phyloP scores from a whole-genome alignment of 1,284 basidiomycete species.

The Moniliophthora roreri region DNA sequence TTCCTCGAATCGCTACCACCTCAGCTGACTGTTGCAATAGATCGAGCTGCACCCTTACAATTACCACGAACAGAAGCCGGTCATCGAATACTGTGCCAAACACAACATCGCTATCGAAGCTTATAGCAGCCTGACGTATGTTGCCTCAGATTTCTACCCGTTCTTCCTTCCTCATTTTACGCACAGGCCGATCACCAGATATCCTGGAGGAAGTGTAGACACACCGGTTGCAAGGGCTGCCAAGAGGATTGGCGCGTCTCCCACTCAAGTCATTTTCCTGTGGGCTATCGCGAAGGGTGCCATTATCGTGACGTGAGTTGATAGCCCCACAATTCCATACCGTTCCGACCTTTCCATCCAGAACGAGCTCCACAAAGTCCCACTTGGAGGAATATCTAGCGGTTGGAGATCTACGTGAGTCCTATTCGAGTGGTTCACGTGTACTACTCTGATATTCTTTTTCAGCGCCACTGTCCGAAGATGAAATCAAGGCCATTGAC shows the following conservation, averaged over 20 bases:
- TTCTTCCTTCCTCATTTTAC: background rate
- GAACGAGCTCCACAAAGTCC: slow-evolving; percentile 53
- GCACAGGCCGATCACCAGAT: slow-evolving; percentile 65
- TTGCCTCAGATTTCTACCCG: slow-evolving; percentile 7
- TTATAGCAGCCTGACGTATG: slow-evolving; percentile 66
- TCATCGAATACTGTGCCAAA: slow-evolving; percentile 57
- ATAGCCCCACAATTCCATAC: slow-evolving; percentile 6
- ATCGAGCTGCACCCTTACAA: slow-evolving; percentile 75
- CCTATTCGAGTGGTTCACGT: background rate
- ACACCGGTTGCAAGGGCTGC: slow-evolving; percentile 58
- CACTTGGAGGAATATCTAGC: slow-evolving; percentile 56
- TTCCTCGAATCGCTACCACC: background rate
- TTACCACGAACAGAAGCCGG: slow-evolving; percentile 46
- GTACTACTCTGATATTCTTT: background rate
- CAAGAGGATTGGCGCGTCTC: slow-evolving; percentile 52
- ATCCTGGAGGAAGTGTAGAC: slow-evolving; percentile 76
- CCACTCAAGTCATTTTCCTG: slow-evolving; percentile 71
- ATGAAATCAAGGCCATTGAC: slow-evolving; percentile 43
- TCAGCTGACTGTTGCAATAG: slow-evolving; percentile 27
- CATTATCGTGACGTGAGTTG: slow-evolving; percentile 63
- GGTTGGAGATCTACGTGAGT: slow-evolving; percentile 46
- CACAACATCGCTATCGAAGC: slow-evolving; percentile 73
- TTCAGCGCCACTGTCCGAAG: slow-evolving; percentile 31
- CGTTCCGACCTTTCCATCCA: slow-evolving; percentile 16
- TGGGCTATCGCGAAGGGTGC: slow-evolving; percentile 70